Base-by-base conservation (phyloP, 2,329 filamentous ascomycete species). In the Pyricularia sp. region DNA sequence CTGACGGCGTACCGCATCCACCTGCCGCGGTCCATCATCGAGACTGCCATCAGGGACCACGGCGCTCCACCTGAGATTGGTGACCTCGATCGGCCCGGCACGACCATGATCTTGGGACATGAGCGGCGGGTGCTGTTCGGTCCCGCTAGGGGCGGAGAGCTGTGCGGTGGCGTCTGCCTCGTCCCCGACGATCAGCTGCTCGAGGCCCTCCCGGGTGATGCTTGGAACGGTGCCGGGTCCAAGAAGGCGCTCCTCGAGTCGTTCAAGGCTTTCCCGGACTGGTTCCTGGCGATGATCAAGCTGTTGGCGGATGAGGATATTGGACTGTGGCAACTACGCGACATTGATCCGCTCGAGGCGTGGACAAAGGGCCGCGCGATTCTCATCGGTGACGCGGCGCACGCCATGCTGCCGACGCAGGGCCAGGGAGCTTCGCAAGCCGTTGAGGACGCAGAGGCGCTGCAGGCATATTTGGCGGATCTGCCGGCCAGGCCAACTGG, bases 51-150 rank as follows among this genome's bases (percentile, higher is more conserved):
- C 2, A 49, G 33, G 12, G 53, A 70, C 2, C 60, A 64, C 24
- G 60, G 62, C 28, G 40, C 40, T 7, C 40, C 40, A 6, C 19
- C 40, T n/a, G 40, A 49, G 19, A 49, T 49, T 2, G 40, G 40
- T 5, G 40, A 49, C 40, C 44, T 70, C n/a, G 62, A 65, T 8
- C 57, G 63, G 28, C 72, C 77, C 0, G 73, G 72, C 63, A 81
- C 79, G 2, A 77, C 77, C 0, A 81, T 81, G 79, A 71, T 81
- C 2, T 70, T 81, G 65, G 78, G 74, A 0, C 75, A 79, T 33
- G 72, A 76, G 31, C 70, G 73, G 24, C 71, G 77, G 16, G 67
- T 78, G n/a, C 75, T 81, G 44, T 79, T 80, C 77, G 78, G 78
- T 2, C 78, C 78, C 1, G 77, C 75, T 0, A 70, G 79, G 6